Evolutionary conservation across 2,329 filamentous ascomycete species (phyloP).

Genomic region (Aspergillus tamarii): DNA sequence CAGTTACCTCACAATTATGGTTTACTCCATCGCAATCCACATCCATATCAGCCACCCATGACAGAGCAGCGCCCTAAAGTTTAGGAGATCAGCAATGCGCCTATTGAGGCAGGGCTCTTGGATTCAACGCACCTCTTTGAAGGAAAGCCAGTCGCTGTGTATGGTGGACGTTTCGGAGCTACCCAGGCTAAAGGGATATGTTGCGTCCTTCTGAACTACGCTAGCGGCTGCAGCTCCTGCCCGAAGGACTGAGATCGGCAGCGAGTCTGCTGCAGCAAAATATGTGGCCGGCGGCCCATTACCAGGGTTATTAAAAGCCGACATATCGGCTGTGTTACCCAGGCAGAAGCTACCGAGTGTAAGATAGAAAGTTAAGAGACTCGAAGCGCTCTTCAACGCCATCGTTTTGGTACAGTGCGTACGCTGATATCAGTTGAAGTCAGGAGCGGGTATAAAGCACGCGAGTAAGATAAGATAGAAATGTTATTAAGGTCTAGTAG

Average conservation of each 20-base stretch:
- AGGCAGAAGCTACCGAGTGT: background rate
- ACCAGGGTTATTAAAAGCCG: conserved; percentile 26
- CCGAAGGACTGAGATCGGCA: conserved; percentile 30
- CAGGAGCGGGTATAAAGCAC: background rate
- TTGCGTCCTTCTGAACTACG: conserved; percentile 25
- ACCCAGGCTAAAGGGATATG: conserved; percentile 28
- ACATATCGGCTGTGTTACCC: conserved; percentile 24
- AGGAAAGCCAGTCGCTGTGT: conserved; percentile 31
- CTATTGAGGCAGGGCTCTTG: background rate
- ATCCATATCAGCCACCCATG: conserved; percentile 38
- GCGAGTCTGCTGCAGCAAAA: conserved; percentile 29
- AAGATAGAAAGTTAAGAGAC: background rate
- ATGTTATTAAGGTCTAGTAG: background rate
- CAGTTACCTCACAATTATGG: conserved; percentile 28
- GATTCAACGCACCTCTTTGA: conserved; percentile 24
- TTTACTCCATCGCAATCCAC: conserved; percentile 38
- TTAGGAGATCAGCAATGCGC: background rate
- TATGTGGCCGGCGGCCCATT: conserved; percentile 29
- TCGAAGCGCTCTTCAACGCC: background rate
- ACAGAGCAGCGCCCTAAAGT: conserved; percentile 32
- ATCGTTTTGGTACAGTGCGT: background rate
- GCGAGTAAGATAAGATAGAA: background rate
- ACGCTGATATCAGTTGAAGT: background rate
- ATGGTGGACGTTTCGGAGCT: conserved; percentile 29
- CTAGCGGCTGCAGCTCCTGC: conserved; percentile 29